Evolutionary conservation across 805 yeast species (phyloP).

Genomic region (Teunomyces pallodes): DNA sequence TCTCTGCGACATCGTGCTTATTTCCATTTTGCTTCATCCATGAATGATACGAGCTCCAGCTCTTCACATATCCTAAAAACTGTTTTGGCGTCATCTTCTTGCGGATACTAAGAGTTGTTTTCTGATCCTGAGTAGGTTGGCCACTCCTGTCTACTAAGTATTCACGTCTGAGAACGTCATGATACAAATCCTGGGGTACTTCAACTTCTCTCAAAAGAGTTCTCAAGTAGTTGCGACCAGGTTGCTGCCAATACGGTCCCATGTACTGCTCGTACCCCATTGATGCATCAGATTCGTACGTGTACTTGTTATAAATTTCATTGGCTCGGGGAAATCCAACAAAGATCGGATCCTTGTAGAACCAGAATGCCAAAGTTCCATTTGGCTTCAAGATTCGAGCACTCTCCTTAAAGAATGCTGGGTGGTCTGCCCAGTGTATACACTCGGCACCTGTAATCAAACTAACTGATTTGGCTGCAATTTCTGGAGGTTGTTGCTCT

Average conservation of each 20-base stretch:
- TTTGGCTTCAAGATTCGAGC: constrained; percentile 49
- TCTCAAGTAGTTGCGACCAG: constrained; percentile 43
- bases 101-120: constrained; percentile 22
- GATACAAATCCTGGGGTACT: constrained; percentile 23
- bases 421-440: constrained; percentile 78
- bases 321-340: constrained; percentile 53
- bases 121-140: constrained; percentile 17
- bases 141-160: constrained; percentile 12
- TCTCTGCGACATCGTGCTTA: constrained; percentile 47
- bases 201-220: constrained; percentile 38
- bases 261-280: constrained; percentile 37
- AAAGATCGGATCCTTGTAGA: constrained; percentile 72
- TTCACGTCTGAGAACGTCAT: constrained; percentile 23
- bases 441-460: constrained; percentile 79
- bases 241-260: constrained; percentile 49
- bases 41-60: constrained; percentile 40
- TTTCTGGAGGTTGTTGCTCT: constrained; percentile 22
- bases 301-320: constrained; percentile 48
- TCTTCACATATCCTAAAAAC: constrained; percentile 27
- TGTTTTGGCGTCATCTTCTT: constrained; percentile 16
- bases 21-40: constrained; percentile 34
- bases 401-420: constrained; percentile 49
- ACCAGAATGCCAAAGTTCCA: constrained; percentile 69
- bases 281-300: constrained; percentile 34
- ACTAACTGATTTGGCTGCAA: constrained; percentile 44